Base-by-base conservation (phyloP, 257 asterid genomes). In the Nicotiana paniculata region DNA sequence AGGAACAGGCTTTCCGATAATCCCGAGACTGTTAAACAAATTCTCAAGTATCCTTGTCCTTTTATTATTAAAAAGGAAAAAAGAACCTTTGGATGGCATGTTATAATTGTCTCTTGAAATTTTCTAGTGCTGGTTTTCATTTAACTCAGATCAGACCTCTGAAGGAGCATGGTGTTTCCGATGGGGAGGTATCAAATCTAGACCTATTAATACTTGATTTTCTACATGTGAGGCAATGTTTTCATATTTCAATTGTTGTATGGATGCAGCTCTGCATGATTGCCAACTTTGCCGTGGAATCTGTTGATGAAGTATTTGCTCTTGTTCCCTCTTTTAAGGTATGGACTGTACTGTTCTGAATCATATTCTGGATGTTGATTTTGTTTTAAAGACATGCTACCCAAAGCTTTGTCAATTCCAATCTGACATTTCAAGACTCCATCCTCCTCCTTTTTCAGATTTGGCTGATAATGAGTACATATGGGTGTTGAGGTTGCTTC, bases 271-370 rank as follows among this genome's bases (percentile, higher is more conserved):
- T 94, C 57, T 94, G 98, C 91, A 79, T 90, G 89, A 90, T 96
- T 84, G 93, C 90, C 85, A 96, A 94, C 87, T 55, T 93, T 39
- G 83, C 85, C 84, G 90, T 93, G 8, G 98, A 93, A 82, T 86
- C 97, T n/a, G 93, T 81, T 30, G 98, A 96, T 61, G 99, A 96
- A 92, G 93, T 93, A 76, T 92, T 91, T 87, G 97, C 93, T 68
- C 95, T 92, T 85, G 81, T 94, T 80, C 98, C 97, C 12, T 85
- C 94, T 18, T 89, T 94, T 77, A 91, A 92, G 98, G 99, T 96
- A 90, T 68, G 80, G 30, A 78, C 37, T 24, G 77, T 64, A 21
- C 6, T 21, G 57, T 26, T 63, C 75, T 86, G 85, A 69, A 74
- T 12, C 70, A 64, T 64, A 64, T 64, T 64, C 43, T 43, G 77